These are phyloP conservation scores for Solanum pinnatisectum DNA, from an alignment of 257 asterid genomes.

Conservation along the genomic window DNA sequence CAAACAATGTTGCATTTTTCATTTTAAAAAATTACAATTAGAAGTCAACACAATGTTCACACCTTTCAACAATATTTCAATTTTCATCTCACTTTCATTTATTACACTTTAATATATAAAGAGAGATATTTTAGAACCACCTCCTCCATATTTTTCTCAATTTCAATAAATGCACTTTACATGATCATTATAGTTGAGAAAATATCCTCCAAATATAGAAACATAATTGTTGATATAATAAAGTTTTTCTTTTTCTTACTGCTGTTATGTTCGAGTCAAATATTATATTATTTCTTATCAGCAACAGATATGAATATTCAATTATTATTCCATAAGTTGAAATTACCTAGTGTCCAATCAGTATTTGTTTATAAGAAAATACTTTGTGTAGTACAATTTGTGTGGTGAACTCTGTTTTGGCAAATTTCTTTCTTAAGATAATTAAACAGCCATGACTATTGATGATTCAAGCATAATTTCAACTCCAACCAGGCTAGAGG, in stretches of 20 bases:
- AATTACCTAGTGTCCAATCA: too few species aligned
- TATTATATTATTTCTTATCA: too few species aligned
- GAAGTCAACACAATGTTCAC: neutral
- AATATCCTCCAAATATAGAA: neutral
- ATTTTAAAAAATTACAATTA: too few species aligned
- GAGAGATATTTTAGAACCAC: neutral
- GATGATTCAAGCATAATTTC: conserved; percentile 12
- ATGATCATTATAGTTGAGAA: neutral
- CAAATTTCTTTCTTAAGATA: neutral
- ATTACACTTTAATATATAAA: too few species aligned
- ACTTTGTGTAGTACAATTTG: neutral
- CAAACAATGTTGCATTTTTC: too few species aligned
- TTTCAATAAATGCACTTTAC: neutral
- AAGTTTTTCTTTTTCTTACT: neutral
- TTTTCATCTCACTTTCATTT: neutral
- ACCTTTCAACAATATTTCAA: neutral
- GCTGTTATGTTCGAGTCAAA: too few species aligned
- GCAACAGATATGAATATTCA: too few species aligned
- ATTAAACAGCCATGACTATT: conserved; percentile 12
- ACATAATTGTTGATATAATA: neutral
- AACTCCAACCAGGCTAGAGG: conserved; percentile 63
- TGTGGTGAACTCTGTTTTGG: neutral
- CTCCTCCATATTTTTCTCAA: neutral
- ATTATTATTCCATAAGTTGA: too few species aligned
- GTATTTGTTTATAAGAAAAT: neutral